Percentiles rank a stretch among this genome's conserved stretches.
These are phyloP conservation scores for Casuarina cunninghamiana DNA, from an alignment of 306 rosid species.

Conservation along the genomic window DNA sequence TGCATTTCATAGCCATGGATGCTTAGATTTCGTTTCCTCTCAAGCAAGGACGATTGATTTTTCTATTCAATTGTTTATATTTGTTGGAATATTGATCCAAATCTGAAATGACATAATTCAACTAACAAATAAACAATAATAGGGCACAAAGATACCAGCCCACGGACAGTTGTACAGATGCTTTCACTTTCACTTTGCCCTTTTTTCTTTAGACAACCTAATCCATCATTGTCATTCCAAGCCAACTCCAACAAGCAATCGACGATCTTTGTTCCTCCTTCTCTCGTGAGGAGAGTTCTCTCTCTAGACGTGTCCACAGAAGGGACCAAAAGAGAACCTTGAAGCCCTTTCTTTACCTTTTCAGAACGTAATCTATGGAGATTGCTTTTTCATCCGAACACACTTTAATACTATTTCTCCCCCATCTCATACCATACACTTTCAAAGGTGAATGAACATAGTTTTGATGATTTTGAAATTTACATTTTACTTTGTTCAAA, in stretches of 20 bases:
- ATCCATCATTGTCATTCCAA: constrained; percentile 25
- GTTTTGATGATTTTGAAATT: too few species aligned
- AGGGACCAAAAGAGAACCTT: background rate
- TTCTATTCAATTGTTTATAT: too few species aligned
- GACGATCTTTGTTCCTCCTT: constrained; percentile 1
- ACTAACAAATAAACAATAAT: background rate
- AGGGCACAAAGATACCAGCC: background rate
- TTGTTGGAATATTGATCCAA: background rate
- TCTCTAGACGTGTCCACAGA: constrained; percentile 5
- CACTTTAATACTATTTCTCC: background rate
- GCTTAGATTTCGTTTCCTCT: too few species aligned
- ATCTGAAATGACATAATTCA: background rate
- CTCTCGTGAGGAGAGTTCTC: background rate
- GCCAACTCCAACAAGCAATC: constrained; percentile 41
- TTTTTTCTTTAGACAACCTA: background rate
- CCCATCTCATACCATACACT: too few species aligned
- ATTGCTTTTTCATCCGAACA: constrained; percentile 26
- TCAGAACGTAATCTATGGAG: background rate
- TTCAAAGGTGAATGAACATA: too few species aligned
- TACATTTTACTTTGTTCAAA: too few species aligned
- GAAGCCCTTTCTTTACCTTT: background rate
- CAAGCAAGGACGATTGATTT: background rate
- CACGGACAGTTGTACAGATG: constrained; percentile 19
- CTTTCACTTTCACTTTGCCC: background rate
- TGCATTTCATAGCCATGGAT: background rate